Evolutionary conservation across 202 grass and related monocot genomes (phyloP).

Genomic region (Schoenoplectus tabernaemontani): DNA sequence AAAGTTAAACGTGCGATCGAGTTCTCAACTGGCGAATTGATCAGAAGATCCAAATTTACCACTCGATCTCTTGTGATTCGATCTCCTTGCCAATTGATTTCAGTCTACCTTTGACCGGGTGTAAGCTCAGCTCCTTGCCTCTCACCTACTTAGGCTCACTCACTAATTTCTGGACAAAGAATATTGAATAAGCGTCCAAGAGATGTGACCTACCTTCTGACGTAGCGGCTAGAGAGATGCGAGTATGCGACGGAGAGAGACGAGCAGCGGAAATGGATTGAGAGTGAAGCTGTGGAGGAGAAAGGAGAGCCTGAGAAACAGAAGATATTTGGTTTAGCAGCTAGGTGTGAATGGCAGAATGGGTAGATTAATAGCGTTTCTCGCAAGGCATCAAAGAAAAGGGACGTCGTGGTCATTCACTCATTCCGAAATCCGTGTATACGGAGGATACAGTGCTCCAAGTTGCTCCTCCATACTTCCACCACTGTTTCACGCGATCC

Average conservation of each 20-base stretch:
- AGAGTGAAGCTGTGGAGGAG: not conserved
- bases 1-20: not conserved
- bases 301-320: not conserved
- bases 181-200: not conserved
- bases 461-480: no score
- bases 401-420: not conserved
- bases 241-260: not conserved
- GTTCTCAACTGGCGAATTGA: not conserved
- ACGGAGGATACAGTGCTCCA: no score
- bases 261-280: not conserved
- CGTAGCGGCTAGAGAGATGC: not conserved
- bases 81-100: no score
- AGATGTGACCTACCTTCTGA: not conserved
- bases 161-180: not conserved
- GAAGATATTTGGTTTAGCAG: not conserved
- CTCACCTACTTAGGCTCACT: no score
- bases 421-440: no score
- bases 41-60: not conserved
- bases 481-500: no score
- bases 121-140: no score
- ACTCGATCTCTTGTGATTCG: no score
- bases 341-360: not conserved
- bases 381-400: not conserved
- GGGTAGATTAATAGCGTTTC: not conserved
- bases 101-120: no score